Conservation (phyloP, 208 protist genomes). For the Tritrichomonas foetus region DNA sequence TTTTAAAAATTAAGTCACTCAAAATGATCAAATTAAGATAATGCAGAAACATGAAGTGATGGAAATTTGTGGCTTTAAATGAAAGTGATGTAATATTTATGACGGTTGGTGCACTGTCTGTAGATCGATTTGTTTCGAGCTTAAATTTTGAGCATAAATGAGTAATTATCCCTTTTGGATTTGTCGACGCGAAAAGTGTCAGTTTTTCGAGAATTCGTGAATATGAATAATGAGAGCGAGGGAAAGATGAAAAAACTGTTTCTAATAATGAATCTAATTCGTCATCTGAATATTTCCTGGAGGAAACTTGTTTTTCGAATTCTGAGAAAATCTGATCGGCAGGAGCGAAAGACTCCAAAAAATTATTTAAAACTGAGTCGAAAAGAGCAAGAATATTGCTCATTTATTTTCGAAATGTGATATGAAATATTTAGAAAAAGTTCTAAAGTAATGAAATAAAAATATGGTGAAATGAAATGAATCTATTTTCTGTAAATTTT, state of each 20-base stretch:
- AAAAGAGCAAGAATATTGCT: background rate
- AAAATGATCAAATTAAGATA: background rate
- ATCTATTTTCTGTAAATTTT: too few species aligned
- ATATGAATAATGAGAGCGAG: background rate
- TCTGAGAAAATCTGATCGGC: background rate
- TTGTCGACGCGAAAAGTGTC: background rate
- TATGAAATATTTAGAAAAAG: too few species aligned
- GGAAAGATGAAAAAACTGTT: background rate
- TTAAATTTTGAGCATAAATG: background rate
- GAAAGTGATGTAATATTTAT: background rate
- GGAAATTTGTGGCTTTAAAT: background rate
- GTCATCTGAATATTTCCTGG: background rate
- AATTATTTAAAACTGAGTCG: background rate
- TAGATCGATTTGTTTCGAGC: background rate
- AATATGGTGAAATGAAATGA: too few species aligned
- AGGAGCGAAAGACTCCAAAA: background rate
- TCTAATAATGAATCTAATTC: background rate
- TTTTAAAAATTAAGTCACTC: background rate
- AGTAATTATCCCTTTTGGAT: background rate
- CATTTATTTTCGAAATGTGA: background rate
- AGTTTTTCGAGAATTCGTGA: background rate
- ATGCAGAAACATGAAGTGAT: slow-evolving; percentile 4
- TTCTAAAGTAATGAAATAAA: too few species aligned
- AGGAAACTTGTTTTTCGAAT: background rate
- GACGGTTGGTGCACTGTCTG: background rate